phyloP scores from a whole-genome alignment of 371 early-diverging fungal genomes.

The Polyrhizophydium stewartii region DNA sequence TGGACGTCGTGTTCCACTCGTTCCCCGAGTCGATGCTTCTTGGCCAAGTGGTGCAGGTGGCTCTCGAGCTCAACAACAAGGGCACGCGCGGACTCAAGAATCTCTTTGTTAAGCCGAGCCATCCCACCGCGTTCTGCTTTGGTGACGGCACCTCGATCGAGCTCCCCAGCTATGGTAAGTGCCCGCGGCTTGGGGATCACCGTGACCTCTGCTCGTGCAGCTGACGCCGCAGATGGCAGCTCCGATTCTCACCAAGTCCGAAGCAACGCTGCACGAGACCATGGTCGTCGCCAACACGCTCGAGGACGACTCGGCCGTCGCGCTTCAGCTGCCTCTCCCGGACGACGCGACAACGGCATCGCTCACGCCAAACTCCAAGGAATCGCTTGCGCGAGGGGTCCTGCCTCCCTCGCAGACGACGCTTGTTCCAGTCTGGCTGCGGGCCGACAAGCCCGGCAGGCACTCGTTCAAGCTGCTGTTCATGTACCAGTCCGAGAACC shows the following conservation, averaged over 20 bases:
- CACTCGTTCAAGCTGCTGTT: constrained; percentile 69
- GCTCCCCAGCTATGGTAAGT: constrained; percentile 9
- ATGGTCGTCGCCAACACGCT: not conserved
- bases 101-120: constrained; percentile 72
- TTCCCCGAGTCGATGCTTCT: constrained; percentile 75
- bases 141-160: constrained; percentile 33
- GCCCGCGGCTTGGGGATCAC: not conserved
- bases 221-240: no score
- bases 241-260: not conserved
- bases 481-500: constrained; percentile 64
- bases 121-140: constrained; percentile 81
- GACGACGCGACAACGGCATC: not conserved
- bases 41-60: constrained; percentile 74
- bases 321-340: not conserved
- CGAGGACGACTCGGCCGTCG: not conserved
- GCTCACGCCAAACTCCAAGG: not conserved
- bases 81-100: constrained; percentile 71
- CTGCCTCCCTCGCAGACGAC: constrained; percentile 34
- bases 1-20: constrained; percentile 68
- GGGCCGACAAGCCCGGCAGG: constrained; percentile 87
- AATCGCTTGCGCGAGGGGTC: not conserved
- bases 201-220: no score
- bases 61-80: constrained; percentile 75
- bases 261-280: not conserved
- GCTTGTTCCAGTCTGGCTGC: constrained; percentile 79